These are phyloP conservation scores for Hibiscus mutabilis DNA, from an alignment of 345 rosid species.

Conservation along the genomic window DNA sequence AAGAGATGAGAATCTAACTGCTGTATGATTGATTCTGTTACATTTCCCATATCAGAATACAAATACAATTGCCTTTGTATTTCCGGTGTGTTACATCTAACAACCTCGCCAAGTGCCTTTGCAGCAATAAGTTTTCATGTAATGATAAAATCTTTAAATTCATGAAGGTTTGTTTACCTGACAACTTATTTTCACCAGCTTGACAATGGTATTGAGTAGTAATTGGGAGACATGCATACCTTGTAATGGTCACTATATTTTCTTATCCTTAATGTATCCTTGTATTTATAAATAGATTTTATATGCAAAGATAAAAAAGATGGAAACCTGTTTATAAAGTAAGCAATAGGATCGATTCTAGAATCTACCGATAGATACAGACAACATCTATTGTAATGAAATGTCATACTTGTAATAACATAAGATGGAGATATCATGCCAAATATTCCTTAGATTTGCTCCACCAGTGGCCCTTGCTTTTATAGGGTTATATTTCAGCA, in stretches of 20 bases:
- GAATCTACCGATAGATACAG: neutral
- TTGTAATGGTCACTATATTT: neutral
- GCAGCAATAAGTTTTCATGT: too few relatives aligned
- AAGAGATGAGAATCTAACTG: too few relatives aligned
- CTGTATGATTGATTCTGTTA: too few relatives aligned
- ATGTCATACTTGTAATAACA: neutral
- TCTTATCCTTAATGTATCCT: neutral
- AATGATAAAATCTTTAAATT: too few relatives aligned
- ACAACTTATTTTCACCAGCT: too few relatives aligned
- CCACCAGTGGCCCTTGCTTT: slow-evolving; percentile 15
- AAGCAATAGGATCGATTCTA: neutral
- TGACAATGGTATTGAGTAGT: neutral
- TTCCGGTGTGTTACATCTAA: too few relatives aligned
- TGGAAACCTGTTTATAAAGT: neutral
- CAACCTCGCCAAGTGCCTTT: too few relatives aligned
- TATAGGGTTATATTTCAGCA: neutral
- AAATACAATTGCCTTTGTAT: too few relatives aligned
- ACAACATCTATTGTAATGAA: neutral
- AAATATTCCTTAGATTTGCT: slow-evolving; percentile 17
- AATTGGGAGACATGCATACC: neutral
- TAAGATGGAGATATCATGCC: neutral
- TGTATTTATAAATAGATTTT: neutral
- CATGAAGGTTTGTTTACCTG: too few relatives aligned
- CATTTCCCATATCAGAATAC: too few relatives aligned
- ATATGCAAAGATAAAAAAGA: neutral